Percentiles rank a stretch among this genome's conserved stretches.
Conservation (phyloP, 2,329 filamentous ascomycete species). For the Lojkania enalia region DNA sequence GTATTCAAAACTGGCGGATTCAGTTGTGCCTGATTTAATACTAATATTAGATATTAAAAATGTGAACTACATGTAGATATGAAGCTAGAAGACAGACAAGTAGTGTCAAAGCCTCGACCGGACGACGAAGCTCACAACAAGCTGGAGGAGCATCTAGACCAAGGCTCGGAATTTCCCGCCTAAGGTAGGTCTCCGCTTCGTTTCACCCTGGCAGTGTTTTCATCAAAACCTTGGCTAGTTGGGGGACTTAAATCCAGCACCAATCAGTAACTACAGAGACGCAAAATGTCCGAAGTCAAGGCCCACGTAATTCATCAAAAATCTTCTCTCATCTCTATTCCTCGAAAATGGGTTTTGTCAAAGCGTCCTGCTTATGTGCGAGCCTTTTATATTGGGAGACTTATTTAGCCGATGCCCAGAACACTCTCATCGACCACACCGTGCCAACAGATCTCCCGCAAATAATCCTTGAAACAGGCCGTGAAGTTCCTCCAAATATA, state of each 20-base stretch:
- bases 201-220: slow-evolving; percentile 8
- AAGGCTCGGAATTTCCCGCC: no score
- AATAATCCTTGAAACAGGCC: slow-evolving; percentile 14
- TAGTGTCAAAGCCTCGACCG: no score
- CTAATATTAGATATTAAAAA: no score
- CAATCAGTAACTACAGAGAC: slow-evolving; percentile 10
- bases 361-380: slow-evolving; percentile 14
- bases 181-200: no score
- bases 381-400: slow-evolving; percentile 20
- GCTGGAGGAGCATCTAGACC: no score
- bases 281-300: slow-evolving; percentile 12
- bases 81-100: no score
- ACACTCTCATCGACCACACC: slow-evolving; percentile 16
- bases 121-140: no score
- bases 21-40: no score
- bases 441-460: slow-evolving; percentile 22
- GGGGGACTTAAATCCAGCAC: slow-evolving; percentile 11
- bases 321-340: slow-evolving; percentile 7
- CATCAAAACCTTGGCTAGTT: slow-evolving; percentile 15
- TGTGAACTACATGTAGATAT: no score
- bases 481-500: slow-evolving; percentile 21
- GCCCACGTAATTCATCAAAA: slow-evolving; percentile 11
- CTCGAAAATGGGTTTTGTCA: slow-evolving; percentile 10
- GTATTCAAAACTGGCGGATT: no score
- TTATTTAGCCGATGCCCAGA: slow-evolving; percentile 35